These are phyloP conservation scores for Abelmoschus esculentus DNA, from an alignment of 345 rosid genomes.

Conservation along the genomic window DNA sequence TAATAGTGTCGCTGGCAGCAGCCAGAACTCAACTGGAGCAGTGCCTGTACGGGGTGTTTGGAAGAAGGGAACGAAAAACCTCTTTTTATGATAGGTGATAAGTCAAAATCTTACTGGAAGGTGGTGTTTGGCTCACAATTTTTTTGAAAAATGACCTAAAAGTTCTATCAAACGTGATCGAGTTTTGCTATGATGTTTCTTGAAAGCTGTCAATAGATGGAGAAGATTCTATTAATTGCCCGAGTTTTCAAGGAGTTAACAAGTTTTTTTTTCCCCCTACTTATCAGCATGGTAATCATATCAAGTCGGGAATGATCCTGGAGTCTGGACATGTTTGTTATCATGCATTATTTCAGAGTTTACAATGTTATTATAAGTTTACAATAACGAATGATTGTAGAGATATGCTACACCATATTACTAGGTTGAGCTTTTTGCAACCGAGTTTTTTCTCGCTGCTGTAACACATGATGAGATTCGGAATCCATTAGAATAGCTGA, in stretches of 20 bases:
- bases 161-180: neutral
- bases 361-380: no score
- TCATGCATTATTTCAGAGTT: neutral
- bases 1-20: conserved; percentile 22
- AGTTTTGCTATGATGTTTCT: neutral
- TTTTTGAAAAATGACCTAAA: neutral
- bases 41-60: conserved; percentile 68
- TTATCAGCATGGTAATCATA: no score
- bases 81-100: conserved; percentile 29
- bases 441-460: no score
- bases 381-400: no score
- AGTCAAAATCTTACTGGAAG: neutral
- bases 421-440: no score
- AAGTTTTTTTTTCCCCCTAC: no score
- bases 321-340: neutral
- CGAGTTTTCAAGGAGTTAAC: no score
- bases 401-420: no score
- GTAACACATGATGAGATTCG: no score
- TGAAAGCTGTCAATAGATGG: neutral
- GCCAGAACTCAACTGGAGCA: conserved; percentile 21
- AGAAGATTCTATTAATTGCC: neutral
- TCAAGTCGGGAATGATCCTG: neutral
- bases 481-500: no score
- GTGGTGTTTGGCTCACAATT: neutral
- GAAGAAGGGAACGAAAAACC: conserved; percentile 58